These are phyloP conservation scores for Irpex lacteus DNA, from an alignment of 1,284 basidiomycete species.

Conservation along the genomic window DNA sequence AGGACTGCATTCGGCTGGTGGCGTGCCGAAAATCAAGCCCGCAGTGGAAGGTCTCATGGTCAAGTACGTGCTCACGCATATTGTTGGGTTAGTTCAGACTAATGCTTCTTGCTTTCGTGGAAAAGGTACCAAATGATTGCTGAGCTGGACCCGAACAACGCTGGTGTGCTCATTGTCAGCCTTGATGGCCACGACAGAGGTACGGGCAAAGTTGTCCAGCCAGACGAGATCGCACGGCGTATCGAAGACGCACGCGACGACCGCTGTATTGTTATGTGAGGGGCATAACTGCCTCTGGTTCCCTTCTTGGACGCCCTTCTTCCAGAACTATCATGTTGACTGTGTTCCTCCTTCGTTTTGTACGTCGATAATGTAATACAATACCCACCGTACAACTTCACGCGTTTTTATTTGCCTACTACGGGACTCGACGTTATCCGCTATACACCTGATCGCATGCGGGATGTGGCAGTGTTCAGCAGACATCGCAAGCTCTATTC, in stretches of 20 bases:
- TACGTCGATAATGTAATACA: no score
- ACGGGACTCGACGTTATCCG: no score
- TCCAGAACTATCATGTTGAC: no score
- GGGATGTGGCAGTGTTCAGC: no score
- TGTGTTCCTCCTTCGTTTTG: no score
- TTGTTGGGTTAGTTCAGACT: not conserved
- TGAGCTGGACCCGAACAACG: conserved; percentile 78
- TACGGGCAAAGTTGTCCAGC: conserved; percentile 44
- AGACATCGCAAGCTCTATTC: no score
- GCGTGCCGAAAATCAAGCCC: conserved; percentile 88
- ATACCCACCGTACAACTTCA: no score
- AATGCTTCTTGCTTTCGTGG: conserved; percentile 3
- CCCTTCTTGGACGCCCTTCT: no score
- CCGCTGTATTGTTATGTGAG: conserved; percentile 72
- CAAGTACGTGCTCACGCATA: conserved; percentile 45
- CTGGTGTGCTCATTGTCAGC: conserved; percentile 84
- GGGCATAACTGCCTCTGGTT: no score
- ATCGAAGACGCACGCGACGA: conserved; percentile 48
- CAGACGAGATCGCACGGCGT: conserved; percentile 58
- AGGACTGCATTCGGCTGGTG: conserved; percentile 83
- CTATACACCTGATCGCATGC: no score
- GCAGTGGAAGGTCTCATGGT: conserved; percentile 88
- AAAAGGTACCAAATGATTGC: conserved; percentile 71
- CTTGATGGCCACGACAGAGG: conserved; percentile 49
- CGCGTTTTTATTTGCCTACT: no score